Evolutionary conservation across 257 asterid species (phyloP).

Genomic region (Vinca minor): DNA sequence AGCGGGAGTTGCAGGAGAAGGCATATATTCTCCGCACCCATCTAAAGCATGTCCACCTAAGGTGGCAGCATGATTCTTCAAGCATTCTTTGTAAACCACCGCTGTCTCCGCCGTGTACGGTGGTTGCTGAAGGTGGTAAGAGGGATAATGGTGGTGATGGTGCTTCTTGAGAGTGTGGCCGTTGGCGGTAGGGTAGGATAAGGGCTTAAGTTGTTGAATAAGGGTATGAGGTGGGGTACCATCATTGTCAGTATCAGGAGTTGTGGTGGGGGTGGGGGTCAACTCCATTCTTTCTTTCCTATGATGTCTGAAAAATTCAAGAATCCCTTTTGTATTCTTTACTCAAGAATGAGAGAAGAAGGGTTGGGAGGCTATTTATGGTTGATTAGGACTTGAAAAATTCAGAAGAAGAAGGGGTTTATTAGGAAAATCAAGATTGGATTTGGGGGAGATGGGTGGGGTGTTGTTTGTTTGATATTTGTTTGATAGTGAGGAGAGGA

Average conservation of each 20-base stretch:
- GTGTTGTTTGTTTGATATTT: no score
- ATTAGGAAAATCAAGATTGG: no score
- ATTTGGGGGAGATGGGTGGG: no score
- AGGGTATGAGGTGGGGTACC: constrained; percentile 67
- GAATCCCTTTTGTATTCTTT: constrained; percentile 5
- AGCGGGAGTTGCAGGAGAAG: constrained; percentile 25
- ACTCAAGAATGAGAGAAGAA: neutral
- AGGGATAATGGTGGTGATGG: constrained; percentile 19
- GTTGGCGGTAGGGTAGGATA: constrained; percentile 27
- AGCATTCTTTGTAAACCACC: constrained; percentile 42
- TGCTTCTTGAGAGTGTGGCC: constrained; percentile 25
- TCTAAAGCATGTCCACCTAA: constrained; percentile 71
- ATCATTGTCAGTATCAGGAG: constrained; percentile 31
- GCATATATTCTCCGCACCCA: constrained; percentile 76
- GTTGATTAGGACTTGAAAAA: constrained; percentile 24
- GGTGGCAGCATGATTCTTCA: constrained; percentile 68
- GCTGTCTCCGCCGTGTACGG: neutral
- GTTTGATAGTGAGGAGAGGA: constrained; percentile 30
- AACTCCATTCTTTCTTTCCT: constrained; percentile 40
- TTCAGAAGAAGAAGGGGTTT: constrained; percentile 19
- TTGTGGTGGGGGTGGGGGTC: constrained; percentile 31
- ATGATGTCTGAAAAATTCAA: no score
- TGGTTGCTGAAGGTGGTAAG: no score
- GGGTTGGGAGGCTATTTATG: constrained; percentile 16
- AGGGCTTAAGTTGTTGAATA: constrained; percentile 20